Evolutionary conservation across 208 protist genomes (phyloP), one percentile per base, ranked within the genome.

Genomic region (Herpetomonas tarakana): DNA sequence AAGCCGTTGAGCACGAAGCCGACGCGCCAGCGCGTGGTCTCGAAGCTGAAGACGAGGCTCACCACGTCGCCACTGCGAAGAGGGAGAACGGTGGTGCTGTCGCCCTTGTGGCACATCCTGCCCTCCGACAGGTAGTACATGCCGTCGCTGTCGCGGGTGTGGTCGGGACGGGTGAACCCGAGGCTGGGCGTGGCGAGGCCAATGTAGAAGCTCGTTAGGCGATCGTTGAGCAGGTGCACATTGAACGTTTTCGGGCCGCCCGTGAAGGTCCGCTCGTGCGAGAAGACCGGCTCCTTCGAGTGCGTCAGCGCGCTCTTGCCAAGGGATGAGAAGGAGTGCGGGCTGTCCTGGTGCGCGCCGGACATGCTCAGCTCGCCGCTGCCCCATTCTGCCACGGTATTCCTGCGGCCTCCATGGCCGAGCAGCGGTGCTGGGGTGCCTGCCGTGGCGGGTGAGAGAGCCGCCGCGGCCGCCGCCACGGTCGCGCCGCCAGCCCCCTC

Each of bases 1-100:
- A 76, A 19, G 24, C 69, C 70, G 29, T 88, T 90, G 12, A 88
- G 46, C 53, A 71, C 49, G 24, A 93, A 51, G 31, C 62, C 58
- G 53, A 82, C 30, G 41, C 74, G 41, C 76, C 73, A 80, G 50
- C 60, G 65, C 4, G 52, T 59, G 30, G 66, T 55, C 44, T 59
- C 68, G 54, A 86, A 87, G 38, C 62, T 56, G 52, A 90, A 69
- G 57, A 21, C 68, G 28, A 78, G 79, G 27, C 58, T 55, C 22
- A 81, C 71, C 49, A 69, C 65, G 50, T 82, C 76, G 62, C 65
- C 73, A 24, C 71, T 75, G 57, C 54, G 73, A 67, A 59, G 74
- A n/a, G 58, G 67, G 25, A 66, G 69, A 25, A 80, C 68, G 1
- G 63, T 62, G 9, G 62, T 58, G 38, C 62, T 68, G 21, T 56